phyloP scores from a whole-genome alignment of 2,329 filamentous ascomycete species.

The Chrysoporthe austroafricana region DNA sequence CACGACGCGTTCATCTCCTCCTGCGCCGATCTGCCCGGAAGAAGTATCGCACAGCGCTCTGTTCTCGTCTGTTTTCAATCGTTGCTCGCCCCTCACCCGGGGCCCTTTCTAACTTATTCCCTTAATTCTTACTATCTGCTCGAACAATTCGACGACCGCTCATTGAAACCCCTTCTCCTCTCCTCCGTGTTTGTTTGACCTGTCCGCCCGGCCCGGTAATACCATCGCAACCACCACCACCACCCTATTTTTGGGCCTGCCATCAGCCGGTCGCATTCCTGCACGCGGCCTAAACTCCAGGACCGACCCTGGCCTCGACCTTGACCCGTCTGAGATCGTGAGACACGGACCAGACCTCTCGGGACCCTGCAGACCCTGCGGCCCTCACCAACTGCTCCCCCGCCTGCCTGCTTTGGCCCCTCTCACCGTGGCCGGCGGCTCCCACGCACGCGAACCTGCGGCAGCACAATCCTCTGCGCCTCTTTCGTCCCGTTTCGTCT shows the following conservation, averaged over 20 bases:
- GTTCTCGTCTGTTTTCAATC: neutral
- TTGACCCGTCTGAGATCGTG: slow-evolving; percentile 34
- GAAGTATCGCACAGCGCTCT: neutral
- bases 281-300: slow-evolving; percentile 5
- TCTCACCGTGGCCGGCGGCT: neutral
- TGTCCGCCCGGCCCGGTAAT: neutral
- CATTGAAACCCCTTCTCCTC: neutral
- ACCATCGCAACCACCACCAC: too few species aligned
- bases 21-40: neutral
- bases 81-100: neutral
- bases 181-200: neutral
- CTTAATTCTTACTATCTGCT: neutral
- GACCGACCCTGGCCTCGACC: slow-evolving; percentile 14
- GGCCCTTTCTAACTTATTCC: neutral
- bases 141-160: neutral
- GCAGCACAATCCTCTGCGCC: neutral
- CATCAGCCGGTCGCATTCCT: slow-evolving; percentile 9
- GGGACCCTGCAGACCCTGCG: neutral
- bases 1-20: neutral
- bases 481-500: slow-evolving; percentile 4
- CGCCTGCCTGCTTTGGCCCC: neutral
- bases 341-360: slow-evolving; percentile 31
- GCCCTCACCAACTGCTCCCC: neutral
- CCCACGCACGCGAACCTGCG: neutral
- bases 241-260: neutral